Base-by-base conservation (phyloP, 495 filamentous ascomycete species). In the Neurospora pannonica region DNA sequence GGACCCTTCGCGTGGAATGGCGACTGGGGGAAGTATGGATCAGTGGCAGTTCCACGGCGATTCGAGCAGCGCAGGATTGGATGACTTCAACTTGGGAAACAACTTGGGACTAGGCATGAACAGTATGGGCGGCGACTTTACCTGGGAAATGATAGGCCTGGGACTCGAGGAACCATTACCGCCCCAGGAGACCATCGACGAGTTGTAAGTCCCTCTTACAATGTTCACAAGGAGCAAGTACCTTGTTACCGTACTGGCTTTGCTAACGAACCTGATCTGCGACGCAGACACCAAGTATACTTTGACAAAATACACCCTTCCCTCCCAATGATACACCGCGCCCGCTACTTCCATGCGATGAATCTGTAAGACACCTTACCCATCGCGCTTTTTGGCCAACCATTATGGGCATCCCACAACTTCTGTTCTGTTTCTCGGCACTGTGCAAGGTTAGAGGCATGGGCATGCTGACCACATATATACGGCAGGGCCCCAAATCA, bases 101-200 rank as follows among this genome's bases (percentile, higher is more conserved):
- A 85, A 82, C 78, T 83, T 88, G 71, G 76, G 78, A 34, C 85
- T 88, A 75, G 76, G 76, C 40, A 80, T 86, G 74, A 67, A 34
- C 28, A 67, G 28, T 67, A 34, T 67, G 28, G 81, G 82, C 75
- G 83, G 86, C 71, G 82, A 87, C 74, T 85, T 91, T 81, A 80
- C 87, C 21, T 97, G 94, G 95, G 95, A 98, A 77, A 93, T 99
- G 91, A 97, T 99, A 71, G 91, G 93, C 36, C 82, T 99, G 71
- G 97, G 95, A 19, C 80, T 99, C 72, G 94, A 98, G 74, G 96
- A 99, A 80, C 93, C 97, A 71, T 84, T 98, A 39, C 96, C 96
- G 1, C 86, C 89, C 10, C 93, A 93, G 77, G 95, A 97, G 73
- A 92, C 93, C 10, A 92, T 97, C 71, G 92, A 97, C 78, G 94